Conservation (phyloP, 2,329 filamentous ascomycete genomes). For the Penicillium sp. region DNA sequence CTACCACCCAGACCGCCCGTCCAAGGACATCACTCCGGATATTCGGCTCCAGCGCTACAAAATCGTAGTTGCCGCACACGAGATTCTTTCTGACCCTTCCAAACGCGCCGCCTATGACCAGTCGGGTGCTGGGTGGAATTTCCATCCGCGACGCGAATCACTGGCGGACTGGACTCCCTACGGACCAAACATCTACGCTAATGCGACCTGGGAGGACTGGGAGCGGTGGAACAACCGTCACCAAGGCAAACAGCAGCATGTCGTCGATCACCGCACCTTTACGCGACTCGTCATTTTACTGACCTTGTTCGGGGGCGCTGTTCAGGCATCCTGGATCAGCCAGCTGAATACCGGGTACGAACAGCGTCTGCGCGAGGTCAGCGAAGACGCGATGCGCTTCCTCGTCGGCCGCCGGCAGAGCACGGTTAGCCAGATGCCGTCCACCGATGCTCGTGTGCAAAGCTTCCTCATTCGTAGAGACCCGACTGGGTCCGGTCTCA, state of each 20-base stretch:
- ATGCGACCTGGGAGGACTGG: conserved; percentile 99
- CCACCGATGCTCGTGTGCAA: conserved; percentile 65
- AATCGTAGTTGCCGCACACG: conserved; percentile 80
- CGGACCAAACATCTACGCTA: conserved; percentile 56
- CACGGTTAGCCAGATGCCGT: conserved; percentile 49
- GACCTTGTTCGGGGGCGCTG: conserved; percentile 66
- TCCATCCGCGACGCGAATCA: conserved; percentile 50
- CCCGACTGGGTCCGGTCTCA: conserved; percentile 48
- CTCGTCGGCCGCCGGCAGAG: conserved; percentile 54
- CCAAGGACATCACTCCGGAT: conserved; percentile 52
- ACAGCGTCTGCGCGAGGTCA: conserved; percentile 63
- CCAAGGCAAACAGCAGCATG: conserved; percentile 44
- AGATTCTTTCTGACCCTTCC: conserved; percentile 75
- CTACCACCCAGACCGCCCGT: conserved; percentile 80
- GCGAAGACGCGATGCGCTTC: conserved; percentile 60
- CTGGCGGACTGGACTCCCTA: conserved; percentile 77
- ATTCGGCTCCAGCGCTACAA: conserved; percentile 83
- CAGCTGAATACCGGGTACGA: conserved; percentile 61
- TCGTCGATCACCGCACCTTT: conserved; percentile 78
- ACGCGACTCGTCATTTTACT: conserved; percentile 67
- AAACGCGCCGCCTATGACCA: conserved; percentile 80
- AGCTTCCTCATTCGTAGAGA: conserved; percentile 74
- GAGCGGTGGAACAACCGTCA: conserved; percentile 69
- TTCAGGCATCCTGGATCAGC: conserved; percentile 69
- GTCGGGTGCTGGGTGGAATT: conserved; percentile 76